Conservation (phyloP, 2,329 filamentous ascomycete genomes). For the Amylocarpus encephaloides region DNA sequence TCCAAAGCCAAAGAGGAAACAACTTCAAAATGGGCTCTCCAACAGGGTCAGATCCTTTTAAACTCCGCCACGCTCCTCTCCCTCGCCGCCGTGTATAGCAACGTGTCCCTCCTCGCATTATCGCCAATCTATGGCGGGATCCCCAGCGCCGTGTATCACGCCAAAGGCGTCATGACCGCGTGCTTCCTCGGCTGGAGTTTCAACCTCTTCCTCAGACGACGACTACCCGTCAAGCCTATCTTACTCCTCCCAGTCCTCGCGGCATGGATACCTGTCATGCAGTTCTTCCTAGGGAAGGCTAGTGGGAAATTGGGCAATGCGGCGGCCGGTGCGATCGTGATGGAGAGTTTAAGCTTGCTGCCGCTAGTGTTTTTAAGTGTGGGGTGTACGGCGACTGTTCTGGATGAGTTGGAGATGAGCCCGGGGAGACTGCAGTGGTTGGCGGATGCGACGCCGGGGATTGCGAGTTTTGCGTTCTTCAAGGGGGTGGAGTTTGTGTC, state of each 20-base stretch:
- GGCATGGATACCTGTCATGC: constrained; percentile 65
- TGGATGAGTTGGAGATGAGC: constrained; percentile 53
- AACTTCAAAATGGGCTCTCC: constrained; percentile 24
- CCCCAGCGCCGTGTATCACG: constrained; percentile 67
- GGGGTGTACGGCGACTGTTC: constrained; percentile 54
- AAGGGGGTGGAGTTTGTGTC: constrained; percentile 38
- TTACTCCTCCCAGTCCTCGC: constrained; percentile 65
- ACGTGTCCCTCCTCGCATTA: constrained; percentile 67
- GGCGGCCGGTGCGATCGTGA: constrained; percentile 66
- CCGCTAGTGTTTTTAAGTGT: constrained; percentile 57
- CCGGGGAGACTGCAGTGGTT: constrained; percentile 49
- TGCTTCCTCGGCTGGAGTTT: constrained; percentile 67
- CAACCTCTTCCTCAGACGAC: constrained; percentile 49
- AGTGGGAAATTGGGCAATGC: constrained; percentile 59
- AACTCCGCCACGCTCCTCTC: constrained; percentile 41
- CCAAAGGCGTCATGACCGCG: constrained; percentile 56
- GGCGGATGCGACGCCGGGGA: constrained; percentile 57
- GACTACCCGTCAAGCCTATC: constrained; percentile 43
- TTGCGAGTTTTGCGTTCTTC: constrained; percentile 61
- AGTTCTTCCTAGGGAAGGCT: constrained; percentile 62
- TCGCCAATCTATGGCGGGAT: constrained; percentile 87
- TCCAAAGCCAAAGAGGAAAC: constrained; percentile 31
- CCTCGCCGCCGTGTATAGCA: constrained; percentile 58
- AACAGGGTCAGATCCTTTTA: constrained; percentile 26
- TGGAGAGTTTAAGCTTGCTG: constrained; percentile 66